Conservation (phyloP, 2,329 filamentous ascomycete genomes). For the Alternaria sp. region DNA sequence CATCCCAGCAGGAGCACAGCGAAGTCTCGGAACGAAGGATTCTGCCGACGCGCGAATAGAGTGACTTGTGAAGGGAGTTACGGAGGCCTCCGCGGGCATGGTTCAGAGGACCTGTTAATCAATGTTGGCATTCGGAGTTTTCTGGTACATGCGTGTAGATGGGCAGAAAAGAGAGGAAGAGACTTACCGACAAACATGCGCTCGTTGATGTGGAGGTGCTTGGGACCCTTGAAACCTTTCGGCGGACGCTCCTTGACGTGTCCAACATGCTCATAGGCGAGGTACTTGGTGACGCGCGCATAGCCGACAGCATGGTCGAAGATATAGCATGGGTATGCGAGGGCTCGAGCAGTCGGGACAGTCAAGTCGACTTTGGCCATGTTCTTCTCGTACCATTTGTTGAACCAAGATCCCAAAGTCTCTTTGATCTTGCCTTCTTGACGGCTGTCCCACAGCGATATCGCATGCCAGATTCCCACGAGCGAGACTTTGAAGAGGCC, state of each 20-base stretch:
- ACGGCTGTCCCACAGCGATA: constrained; percentile 6
- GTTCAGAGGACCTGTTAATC: constrained; percentile 25
- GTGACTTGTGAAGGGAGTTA: constrained; percentile 13
- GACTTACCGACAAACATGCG: constrained; percentile 27
- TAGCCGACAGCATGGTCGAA: constrained; percentile 42
- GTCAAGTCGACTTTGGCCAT: constrained; percentile 4
- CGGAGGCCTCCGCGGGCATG: constrained; percentile 25
- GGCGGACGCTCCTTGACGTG: constrained; percentile 36
- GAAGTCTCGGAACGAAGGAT: constrained; percentile 12
- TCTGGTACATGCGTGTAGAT: neutral
- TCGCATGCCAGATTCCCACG: constrained; percentile 17
- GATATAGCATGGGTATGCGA: constrained; percentile 36
- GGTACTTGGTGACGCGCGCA: constrained; percentile 30
- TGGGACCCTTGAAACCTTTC: constrained; percentile 20
- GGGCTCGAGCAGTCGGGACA: constrained; percentile 5
- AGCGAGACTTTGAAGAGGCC: constrained; percentile 18
- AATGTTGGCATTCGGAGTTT: neutral
- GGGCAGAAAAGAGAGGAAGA: neutral
- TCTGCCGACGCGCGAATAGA: constrained; percentile 19
- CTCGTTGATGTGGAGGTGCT: constrained; percentile 15
- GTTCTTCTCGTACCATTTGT: constrained; percentile 12
- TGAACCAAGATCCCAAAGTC: constrained; percentile 15
- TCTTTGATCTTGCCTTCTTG: constrained; percentile 8
- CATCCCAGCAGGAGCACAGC: constrained; percentile 19
- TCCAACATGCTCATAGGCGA: constrained; percentile 38